These are phyloP conservation scores for Leishmania lainsoni DNA, from an alignment of 208 protist species.

Conservation along the genomic window DNA sequence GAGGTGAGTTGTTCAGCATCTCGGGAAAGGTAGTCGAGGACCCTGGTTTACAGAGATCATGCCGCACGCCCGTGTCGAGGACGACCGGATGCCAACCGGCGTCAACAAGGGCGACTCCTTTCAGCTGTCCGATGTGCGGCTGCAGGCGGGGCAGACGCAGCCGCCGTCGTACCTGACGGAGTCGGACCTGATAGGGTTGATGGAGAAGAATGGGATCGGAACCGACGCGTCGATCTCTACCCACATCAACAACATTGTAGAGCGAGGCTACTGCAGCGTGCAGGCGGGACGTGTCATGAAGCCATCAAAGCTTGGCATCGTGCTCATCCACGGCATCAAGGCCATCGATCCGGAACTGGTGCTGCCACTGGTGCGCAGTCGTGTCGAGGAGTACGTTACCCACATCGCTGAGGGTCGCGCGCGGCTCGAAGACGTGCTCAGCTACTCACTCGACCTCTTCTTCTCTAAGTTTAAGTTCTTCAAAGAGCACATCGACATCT, in stretches of 20 bases:
- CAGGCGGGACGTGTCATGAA: slow-evolving; percentile 86
- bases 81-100: slow-evolving; percentile 78
- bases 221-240: slow-evolving; percentile 99
- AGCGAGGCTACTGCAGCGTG: slow-evolving; percentile 91
- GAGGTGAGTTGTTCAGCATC: slow-evolving; percentile 78
- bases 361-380: slow-evolving; percentile 87
- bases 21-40: slow-evolving; percentile 78
- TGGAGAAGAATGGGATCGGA: slow-evolving; percentile 98
- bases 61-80: slow-evolving; percentile 67
- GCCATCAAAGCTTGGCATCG: slow-evolving; percentile 94
- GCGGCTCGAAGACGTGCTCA: slow-evolving; percentile 80
- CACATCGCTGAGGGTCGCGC: slow-evolving; percentile 92
- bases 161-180: slow-evolving; percentile 97
- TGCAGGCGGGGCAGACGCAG: slow-evolving; percentile 86
- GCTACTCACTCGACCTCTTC: slow-evolving; percentile 83
- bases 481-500: slow-evolving; percentile 90
- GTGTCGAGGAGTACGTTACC: slow-evolving; percentile 94
- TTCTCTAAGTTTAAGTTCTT: slow-evolving; percentile 93
- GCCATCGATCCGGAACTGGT: slow-evolving; percentile 95
- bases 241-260: slow-evolving; percentile 97
- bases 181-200: slow-evolving; percentile 96
- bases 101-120: slow-evolving; percentile 73
- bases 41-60: slow-evolving; percentile 86
- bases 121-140: slow-evolving; percentile 73
- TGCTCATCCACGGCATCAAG: slow-evolving; percentile 93